phyloP scores from a whole-genome alignment of 352 stramenopile genomes.

The Aphanomyces euteiches region DNA sequence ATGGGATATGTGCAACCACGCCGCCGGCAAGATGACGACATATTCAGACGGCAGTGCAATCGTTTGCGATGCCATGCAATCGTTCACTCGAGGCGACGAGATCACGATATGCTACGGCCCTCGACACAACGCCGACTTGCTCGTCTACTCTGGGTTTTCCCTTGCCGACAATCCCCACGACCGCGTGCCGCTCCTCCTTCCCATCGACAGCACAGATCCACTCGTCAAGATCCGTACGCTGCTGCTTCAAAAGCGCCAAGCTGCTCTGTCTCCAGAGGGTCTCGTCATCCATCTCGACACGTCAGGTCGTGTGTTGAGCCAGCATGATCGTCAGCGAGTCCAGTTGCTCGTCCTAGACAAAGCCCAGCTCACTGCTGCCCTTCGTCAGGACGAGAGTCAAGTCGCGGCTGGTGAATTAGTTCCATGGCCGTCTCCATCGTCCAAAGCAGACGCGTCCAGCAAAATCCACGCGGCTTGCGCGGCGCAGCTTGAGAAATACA shows the following conservation, averaged over 20 bases:
- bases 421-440: not conserved
- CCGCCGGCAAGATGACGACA: constrained; percentile 42
- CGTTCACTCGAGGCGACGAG: constrained; percentile 40
- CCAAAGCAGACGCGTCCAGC: no score
- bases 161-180: constrained; percentile 41
- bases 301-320: constrained; percentile 17
- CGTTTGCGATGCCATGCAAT: constrained; percentile 42
- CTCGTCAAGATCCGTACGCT: constrained; percentile 47
- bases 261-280: constrained; percentile 27
- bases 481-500: not conserved
- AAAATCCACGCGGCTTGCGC: not conserved
- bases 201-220: constrained; percentile 33
- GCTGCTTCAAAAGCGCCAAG: constrained; percentile 44
- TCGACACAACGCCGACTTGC: constrained; percentile 47
- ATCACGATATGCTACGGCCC: constrained; percentile 63
- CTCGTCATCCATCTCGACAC: constrained; percentile 35
- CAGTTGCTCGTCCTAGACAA: constrained; percentile 23
- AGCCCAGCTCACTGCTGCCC: not conserved
- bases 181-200: constrained; percentile 33
- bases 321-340: not conserved
- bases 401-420: not conserved
- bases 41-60: constrained; percentile 43
- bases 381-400: constrained; percentile 1
- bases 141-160: constrained; percentile 62
- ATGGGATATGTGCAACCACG: constrained; percentile 68